These are phyloP conservation scores for Umbilicus rupestris DNA, from an alignment of 164 flowering plant species.

Conservation along the genomic window DNA sequence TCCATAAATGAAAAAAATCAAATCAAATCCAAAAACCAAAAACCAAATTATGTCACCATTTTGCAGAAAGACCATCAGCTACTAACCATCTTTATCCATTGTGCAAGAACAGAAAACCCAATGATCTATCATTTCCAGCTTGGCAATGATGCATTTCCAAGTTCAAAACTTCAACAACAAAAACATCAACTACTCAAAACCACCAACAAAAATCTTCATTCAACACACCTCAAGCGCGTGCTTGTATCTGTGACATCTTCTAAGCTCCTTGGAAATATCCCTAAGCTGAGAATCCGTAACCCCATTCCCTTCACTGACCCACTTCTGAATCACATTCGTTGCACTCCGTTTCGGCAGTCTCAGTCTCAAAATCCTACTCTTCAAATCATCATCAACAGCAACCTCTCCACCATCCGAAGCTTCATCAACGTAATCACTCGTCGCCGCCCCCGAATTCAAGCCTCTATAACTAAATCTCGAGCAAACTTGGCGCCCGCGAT, in stretches of 20 bases:
- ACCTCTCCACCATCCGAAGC: background rate
- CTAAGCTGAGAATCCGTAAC: constrained; percentile 52
- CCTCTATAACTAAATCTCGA: background rate
- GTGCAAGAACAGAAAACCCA: background rate
- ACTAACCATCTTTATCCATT: background rate
- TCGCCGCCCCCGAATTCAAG: background rate
- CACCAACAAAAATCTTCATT: background rate
- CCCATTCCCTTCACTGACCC: constrained; percentile 63
- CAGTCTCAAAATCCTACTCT: constrained; percentile 53
- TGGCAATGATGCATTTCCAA: too few relatives aligned
- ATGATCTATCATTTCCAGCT: background rate
- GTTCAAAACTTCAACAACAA: background rate
- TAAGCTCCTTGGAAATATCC: constrained; percentile 53
- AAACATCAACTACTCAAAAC: background rate
- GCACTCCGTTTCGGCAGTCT: constrained; percentile 78
- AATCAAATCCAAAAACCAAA: background rate
- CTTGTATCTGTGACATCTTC: constrained; percentile 57
- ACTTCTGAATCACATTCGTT: constrained; percentile 44
- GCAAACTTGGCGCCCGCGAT: background rate
- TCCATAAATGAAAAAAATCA: background rate
- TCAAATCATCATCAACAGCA: constrained; percentile 23
- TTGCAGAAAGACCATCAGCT: too few relatives aligned
- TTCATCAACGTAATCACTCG: constrained; percentile 1
- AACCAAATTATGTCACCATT: background rate
- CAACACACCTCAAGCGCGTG: constrained; percentile 90